Percentiles rank a stretch among this genome's conserved stretches.
These are phyloP conservation scores for Juglanconis sp. DNA, from an alignment of 2,329 filamentous ascomycete genomes.

Conservation along the genomic window DNA sequence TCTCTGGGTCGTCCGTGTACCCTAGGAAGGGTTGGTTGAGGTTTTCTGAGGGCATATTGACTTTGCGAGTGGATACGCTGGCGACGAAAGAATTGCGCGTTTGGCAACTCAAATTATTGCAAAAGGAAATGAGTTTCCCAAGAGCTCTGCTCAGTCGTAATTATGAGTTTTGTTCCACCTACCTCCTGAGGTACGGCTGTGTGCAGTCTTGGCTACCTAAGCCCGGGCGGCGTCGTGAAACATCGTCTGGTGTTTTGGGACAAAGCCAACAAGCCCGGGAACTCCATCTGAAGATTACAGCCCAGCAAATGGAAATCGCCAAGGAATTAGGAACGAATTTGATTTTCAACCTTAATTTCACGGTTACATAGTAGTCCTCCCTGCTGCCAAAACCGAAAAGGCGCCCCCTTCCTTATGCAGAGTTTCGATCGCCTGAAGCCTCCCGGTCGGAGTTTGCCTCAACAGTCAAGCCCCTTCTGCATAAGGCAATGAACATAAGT, in stretches of 20 bases:
- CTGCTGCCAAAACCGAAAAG: no score
- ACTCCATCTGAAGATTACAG: slow-evolving; percentile 2
- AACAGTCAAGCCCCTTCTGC: no score
- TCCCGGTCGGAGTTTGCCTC: no score
- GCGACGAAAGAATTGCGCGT: background rate
- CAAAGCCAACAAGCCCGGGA: background rate
- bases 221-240: background rate
- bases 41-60: background rate
- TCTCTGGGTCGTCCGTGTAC: slow-evolving; percentile 19
- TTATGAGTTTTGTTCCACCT: background rate
- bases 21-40: slow-evolving; percentile 19
- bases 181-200: no score
- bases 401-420: no score
- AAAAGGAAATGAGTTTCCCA: no score
- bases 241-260: slow-evolving; percentile 11
- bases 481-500: no score
- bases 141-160: background rate
- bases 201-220: background rate
- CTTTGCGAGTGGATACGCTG: background rate
- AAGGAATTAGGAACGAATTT: background rate
- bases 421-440: no score
- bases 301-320: background rate
- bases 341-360: background rate
- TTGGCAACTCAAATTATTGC: background rate
- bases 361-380: no score